A percentile compares a stretch with the other conserved stretches of the same genome.
Conservation (phyloP, 768 basidiomycete species). For the Podaxis sp. region DNA sequence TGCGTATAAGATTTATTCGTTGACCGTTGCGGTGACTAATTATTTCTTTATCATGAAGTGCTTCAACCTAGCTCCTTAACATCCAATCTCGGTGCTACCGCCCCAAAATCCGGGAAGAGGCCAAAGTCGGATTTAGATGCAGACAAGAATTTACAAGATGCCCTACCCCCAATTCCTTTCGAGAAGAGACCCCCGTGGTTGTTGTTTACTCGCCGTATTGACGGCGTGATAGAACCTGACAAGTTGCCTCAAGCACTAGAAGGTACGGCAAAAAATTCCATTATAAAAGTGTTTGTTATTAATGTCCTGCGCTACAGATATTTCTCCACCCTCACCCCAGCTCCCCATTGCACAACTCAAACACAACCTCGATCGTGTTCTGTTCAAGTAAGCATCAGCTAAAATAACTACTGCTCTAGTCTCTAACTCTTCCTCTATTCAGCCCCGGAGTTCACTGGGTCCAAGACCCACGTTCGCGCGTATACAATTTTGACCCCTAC, state of each 20-base stretch:
- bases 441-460: constrained; percentile 91
- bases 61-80: neutral
- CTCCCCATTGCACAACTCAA: constrained; percentile 29
- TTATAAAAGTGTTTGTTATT: neutral
- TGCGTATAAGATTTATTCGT: neutral
- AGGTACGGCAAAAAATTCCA: constrained; percentile 15
- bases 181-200: neutral
- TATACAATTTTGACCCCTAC: constrained; percentile 80
- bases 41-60: neutral
- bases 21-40: neutral
- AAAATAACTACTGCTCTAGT: neutral
- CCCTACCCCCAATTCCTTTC: neutral
- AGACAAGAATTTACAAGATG: neutral
- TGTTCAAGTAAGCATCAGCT: constrained; percentile 63
- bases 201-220: neutral
- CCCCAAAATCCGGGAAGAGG: too few relatives aligned
- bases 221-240: constrained; percentile 8
- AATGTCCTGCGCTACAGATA: constrained; percentile 30
- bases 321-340: constrained; percentile 36
- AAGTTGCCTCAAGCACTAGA: constrained; percentile 37
- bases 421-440: neutral
- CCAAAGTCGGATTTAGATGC: neutral
- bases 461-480: constrained; percentile 78
- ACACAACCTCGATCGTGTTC: constrained; percentile 64
- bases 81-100: too few relatives aligned